Conservation (phyloP, 2,329 filamentous ascomycete species). For the Pyrenochaeta sp. region DNA sequence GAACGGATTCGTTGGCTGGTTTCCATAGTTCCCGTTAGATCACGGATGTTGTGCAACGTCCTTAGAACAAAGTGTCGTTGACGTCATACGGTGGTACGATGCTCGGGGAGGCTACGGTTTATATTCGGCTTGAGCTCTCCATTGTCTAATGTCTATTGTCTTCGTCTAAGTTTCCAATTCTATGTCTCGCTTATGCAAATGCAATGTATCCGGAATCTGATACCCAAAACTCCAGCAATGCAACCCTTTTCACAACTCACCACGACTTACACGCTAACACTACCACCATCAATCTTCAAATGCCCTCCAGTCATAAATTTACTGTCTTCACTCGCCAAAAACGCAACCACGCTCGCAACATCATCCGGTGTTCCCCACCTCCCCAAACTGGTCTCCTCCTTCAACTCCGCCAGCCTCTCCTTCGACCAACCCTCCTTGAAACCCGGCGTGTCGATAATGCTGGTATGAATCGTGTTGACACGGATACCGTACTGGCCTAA, state of each 20-base stretch:
- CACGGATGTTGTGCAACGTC: not conserved
- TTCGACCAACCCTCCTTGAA: slow-evolving; percentile 47
- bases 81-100: slow-evolving; percentile 1
- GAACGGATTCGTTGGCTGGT: not conserved
- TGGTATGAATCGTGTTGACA: slow-evolving; percentile 54
- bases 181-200: slow-evolving; percentile 16
- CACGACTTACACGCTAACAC: slow-evolving; percentile 34
- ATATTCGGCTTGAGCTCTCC: not conserved
- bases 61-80: not conserved
- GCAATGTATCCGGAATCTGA: slow-evolving; percentile 7
- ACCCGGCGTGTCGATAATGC: slow-evolving; percentile 49
- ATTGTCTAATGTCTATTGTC: not conserved
- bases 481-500: slow-evolving; percentile 50
- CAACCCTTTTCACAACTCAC: slow-evolving; percentile 9
- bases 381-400: slow-evolving; percentile 45
- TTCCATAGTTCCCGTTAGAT: not conserved
- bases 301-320: slow-evolving; percentile 51
- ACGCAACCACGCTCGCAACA: slow-evolving; percentile 50
- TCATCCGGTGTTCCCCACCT: slow-evolving; percentile 50
- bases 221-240: slow-evolving; percentile 31
- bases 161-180: slow-evolving; percentile 13
- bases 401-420: slow-evolving; percentile 46
- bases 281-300: slow-evolving; percentile 47
- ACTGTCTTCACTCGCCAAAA: slow-evolving; percentile 51
- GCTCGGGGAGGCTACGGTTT: not conserved